These are phyloP conservation scores for Terana coerulea DNA, from an alignment of 768 basidiomycete species.

Conservation along the genomic window DNA sequence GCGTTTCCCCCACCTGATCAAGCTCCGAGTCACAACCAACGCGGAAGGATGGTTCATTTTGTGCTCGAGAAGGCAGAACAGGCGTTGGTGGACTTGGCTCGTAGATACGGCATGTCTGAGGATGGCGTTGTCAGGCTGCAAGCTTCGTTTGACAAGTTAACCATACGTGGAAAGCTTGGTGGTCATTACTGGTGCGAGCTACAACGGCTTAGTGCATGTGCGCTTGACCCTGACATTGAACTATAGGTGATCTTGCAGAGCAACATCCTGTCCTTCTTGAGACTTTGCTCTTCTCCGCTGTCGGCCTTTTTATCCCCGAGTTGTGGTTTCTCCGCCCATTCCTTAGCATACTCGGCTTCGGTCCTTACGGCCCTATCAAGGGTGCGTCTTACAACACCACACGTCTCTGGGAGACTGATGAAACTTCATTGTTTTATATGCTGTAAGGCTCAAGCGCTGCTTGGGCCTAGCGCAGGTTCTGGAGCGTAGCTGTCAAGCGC, in stretches of 20 bases:
- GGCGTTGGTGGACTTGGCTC: slow-evolving; percentile 22
- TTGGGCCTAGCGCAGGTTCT: slow-evolving; percentile 34
- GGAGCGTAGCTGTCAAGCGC: slow-evolving; percentile 25
- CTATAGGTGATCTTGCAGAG: slow-evolving; percentile 33
- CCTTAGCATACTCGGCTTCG: slow-evolving; percentile 33
- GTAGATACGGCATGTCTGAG: slow-evolving; percentile 24
- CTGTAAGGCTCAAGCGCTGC: slow-evolving; percentile 37
- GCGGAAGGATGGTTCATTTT: slow-evolving; percentile 17
- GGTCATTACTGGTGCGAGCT: not conserved
- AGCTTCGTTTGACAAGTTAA: slow-evolving; percentile 21
- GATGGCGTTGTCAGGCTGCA: slow-evolving; percentile 11
- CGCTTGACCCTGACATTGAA: not conserved
- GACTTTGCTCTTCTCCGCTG: slow-evolving; percentile 22
- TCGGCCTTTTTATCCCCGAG: slow-evolving; percentile 27
- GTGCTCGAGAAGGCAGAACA: slow-evolving; percentile 26
- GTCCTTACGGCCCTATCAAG: not conserved
- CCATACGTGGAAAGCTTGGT: slow-evolving; percentile 18
- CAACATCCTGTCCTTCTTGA: slow-evolving; percentile 30
- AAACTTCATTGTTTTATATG: no score
- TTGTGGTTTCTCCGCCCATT: slow-evolving; percentile 28
- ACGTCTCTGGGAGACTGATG: no score
- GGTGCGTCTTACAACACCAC: no score
- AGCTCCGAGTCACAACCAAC: slow-evolving; percentile 27
- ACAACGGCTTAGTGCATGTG: not conserved
- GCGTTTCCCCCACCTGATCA: slow-evolving; percentile 29